Base-by-base conservation (phyloP, 2,329 filamentous ascomycete species). In the Pseudomassariella vexata region DNA sequence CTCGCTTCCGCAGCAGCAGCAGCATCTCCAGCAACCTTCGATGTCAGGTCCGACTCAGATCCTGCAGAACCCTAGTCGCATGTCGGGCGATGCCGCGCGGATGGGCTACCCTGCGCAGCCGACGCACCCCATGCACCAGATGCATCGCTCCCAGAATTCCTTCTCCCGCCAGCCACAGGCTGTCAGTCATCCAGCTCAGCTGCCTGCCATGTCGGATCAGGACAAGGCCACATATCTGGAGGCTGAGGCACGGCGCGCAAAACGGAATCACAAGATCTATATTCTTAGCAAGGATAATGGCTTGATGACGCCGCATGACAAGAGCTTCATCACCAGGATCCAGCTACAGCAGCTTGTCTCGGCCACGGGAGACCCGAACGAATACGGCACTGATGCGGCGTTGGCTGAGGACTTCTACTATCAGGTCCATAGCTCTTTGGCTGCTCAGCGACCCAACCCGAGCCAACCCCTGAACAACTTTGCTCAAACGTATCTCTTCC, bases 241-340 rank as follows among this genome's bases (percentile, higher is more conserved):
- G 42, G 89, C 95, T 56, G 92, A 98, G 58, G 89, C 89, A 1
- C 92, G 89, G 61, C 80, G 92, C 30, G 89, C 92, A 5, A 98
- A 98, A 69, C 79, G 92, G 24, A 96, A 98, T 53, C 90, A 96
- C 65, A 98, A 98, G 68, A 96, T 98, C 40, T 90, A 89, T 63
- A 69, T 94, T 24, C 66, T 95, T 32, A 94, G 87, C 16, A 88
- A 87, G 62, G 88, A 94, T 49, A 98, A 98, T 52, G 92, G 92
- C 16, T 65, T 98, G 39, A 98, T 98, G 92, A 98, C 92, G 4
- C 92, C 92, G 1, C 90, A 96, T 54, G 92, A 98, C 62, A 98
- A 98, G 70, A 98, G 95, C 56, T 98, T 96, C 61, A 95, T 98
- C 45, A 96, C 92, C 5, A 81, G 92, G 12, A 98, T 98, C 44